Conservation (phyloP, 306 rosid species). For the Pyrus betulifolia region DNA sequence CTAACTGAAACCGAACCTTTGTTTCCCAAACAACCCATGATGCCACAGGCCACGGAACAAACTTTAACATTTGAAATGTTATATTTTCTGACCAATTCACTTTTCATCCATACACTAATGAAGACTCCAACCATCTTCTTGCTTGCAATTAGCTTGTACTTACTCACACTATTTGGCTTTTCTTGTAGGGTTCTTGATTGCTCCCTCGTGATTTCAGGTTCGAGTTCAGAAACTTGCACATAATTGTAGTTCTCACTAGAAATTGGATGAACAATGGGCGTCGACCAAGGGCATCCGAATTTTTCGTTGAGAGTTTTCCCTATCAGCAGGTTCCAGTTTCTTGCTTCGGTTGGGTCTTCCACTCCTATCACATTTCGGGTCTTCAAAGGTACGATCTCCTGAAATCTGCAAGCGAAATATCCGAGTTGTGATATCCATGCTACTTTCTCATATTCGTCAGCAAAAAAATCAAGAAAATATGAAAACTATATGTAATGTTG, state of each 20-base stretch:
- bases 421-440: not conserved
- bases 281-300: constrained; percentile 43
- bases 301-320: constrained; percentile 55
- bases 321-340: constrained; percentile 72
- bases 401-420: constrained; percentile 44
- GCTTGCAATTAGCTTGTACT: constrained; percentile 59
- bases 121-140: constrained; percentile 98
- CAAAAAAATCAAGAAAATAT: not conserved
- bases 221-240: constrained; percentile 7
- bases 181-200: constrained; percentile 8
- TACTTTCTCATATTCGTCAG: not conserved
- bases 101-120: constrained; percentile 72
- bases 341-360: constrained; percentile 68
- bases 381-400: constrained; percentile 87
- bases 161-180: constrained; percentile 15
- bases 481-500: not conserved
- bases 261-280: constrained; percentile 35
- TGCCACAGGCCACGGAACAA: constrained; percentile 85
- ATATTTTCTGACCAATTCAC: constrained; percentile 44
- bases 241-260: constrained; percentile 27
- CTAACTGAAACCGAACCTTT: constrained; percentile 87
- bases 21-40: constrained; percentile 94
- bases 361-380: constrained; percentile 73
- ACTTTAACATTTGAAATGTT: constrained; percentile 69
- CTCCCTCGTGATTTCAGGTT: constrained; percentile 10